phyloP scores from a whole-genome alignment of 306 rosid species.

The Canavalia ensiformis region DNA sequence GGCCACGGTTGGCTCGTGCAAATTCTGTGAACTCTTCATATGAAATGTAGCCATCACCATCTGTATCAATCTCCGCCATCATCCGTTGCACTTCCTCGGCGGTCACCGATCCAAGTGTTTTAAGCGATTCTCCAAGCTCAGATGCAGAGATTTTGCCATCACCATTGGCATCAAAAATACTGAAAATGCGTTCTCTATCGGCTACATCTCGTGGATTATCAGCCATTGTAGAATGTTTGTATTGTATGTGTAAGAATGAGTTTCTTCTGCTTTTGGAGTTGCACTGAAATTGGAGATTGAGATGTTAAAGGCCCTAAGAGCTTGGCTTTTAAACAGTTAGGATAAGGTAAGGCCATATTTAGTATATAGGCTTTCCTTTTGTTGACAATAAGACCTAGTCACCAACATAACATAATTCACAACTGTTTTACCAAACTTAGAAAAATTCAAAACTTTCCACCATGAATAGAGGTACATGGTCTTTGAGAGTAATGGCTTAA shows the following conservation, averaged over 20 bases:
- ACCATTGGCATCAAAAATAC: slow-evolving; percentile 67
- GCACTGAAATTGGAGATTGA: slow-evolving; percentile 36
- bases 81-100: slow-evolving; percentile 63
- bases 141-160: slow-evolving; percentile 74
- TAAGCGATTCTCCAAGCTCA: slow-evolving; percentile 78
- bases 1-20: slow-evolving; percentile 68
- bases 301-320: slow-evolving; percentile 12
- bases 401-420: slow-evolving; percentile 36
- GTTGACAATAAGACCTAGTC: slow-evolving; percentile 38
- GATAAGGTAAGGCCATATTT: slow-evolving; percentile 53
- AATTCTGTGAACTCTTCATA: slow-evolving; percentile 65
- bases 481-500: slow-evolving; percentile 14
- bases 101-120: slow-evolving; percentile 68
- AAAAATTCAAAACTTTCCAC: background rate
- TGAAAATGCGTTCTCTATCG: slow-evolving; percentile 73
- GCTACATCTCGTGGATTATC: slow-evolving; percentile 58
- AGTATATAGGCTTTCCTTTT: slow-evolving; percentile 37
- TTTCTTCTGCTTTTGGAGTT: slow-evolving; percentile 20
- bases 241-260: slow-evolving; percentile 28
- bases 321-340: slow-evolving; percentile 46
- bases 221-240: slow-evolving; percentile 36
- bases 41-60: slow-evolving; percentile 78
- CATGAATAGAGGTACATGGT: slow-evolving; percentile 21
- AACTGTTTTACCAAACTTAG: slow-evolving; percentile 38
- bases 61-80: slow-evolving; percentile 79